Evolutionary conservation across 1,284 basidiomycete genomes (phyloP).

Genomic region (Coniophora puteana): DNA sequence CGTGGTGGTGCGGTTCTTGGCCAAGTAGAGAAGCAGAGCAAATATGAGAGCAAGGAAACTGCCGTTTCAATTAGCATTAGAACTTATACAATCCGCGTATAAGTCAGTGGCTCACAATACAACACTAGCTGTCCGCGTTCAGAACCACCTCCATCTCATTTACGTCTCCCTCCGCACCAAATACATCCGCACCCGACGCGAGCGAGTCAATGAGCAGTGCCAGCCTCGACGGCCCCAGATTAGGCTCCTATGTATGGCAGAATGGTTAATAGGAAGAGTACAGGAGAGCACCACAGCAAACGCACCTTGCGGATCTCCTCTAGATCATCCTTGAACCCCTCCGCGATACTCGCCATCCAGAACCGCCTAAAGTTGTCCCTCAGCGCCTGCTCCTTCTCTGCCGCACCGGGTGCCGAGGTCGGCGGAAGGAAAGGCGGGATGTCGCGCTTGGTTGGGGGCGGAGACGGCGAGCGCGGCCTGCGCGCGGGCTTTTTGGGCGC

Average conservation of each 20-base stretch:
- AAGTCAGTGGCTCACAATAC: background rate
- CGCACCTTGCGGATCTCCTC: slow-evolving; percentile 68
- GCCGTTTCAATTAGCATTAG: no score
- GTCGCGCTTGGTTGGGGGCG: slow-evolving; percentile 36
- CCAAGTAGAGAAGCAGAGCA: no score
- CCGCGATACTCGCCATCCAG: slow-evolving; percentile 77
- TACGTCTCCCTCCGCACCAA: slow-evolving; percentile 34
- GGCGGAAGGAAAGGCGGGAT: slow-evolving; percentile 50
- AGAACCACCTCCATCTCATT: slow-evolving; percentile 53
- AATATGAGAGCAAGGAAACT: no score
- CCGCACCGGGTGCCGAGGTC: slow-evolving; percentile 23
- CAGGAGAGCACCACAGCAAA: background rate
- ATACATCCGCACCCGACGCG: slow-evolving; percentile 71
- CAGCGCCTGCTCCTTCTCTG: slow-evolving; percentile 46
- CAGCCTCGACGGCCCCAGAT: slow-evolving; percentile 59
- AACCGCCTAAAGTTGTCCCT: slow-evolving; percentile 69
- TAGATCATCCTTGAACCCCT: slow-evolving; percentile 74
- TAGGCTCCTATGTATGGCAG: no score
- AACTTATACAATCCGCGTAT: no score
- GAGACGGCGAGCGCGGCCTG: slow-evolving; percentile 37
- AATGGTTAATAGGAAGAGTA: no score
- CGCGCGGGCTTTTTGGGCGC: slow-evolving; percentile 6
- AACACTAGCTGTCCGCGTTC: slow-evolving; percentile 9
- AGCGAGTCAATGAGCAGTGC: slow-evolving; percentile 73
- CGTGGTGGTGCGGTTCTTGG: no score